These are phyloP conservation scores for Cladophialophora yegresii DNA, from an alignment of 2,329 filamentous ascomycete genomes.

Conservation along the genomic window DNA sequence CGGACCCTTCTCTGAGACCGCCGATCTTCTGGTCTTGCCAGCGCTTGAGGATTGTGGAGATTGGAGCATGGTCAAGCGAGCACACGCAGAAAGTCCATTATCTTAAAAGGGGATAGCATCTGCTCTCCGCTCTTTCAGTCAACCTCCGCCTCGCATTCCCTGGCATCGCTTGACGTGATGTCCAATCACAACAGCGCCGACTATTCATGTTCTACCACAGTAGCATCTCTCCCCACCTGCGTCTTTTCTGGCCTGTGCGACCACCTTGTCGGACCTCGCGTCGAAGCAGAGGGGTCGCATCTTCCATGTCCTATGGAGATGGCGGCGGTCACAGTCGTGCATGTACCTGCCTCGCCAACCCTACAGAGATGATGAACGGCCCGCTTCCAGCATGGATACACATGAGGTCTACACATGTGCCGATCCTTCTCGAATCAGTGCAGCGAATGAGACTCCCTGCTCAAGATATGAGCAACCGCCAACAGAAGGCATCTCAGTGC, in stretches of 20 bases:
- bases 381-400: neutral
- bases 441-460: neutral
- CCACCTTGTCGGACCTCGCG: neutral
- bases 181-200: conserved; percentile 16
- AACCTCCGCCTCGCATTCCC: conserved; percentile 10
- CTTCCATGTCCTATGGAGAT: neutral
- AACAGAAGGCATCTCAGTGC: neutral
- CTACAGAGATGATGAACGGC: neutral
- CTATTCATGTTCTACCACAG: neutral
- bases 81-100: conserved; percentile 19
- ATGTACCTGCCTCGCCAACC: neutral
- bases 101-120: conserved; percentile 20
- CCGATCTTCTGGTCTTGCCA: neutral
- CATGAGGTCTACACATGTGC: neutral
- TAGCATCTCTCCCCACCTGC: conserved; percentile 1
- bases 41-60: conserved; percentile 1
- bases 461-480: neutral
- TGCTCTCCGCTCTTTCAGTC: conserved; percentile 15
- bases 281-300: neutral
- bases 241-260: neutral
- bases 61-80: neutral
- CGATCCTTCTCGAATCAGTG: neutral
- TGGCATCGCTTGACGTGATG: neutral
- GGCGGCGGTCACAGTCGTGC: neutral
- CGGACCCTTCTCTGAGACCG: conserved; percentile 5